Evolutionary conservation across 1,284 basidiomycete genomes (phyloP), one percentile per base, ranked within the genome.

Genomic region (Marasmius oreades): DNA sequence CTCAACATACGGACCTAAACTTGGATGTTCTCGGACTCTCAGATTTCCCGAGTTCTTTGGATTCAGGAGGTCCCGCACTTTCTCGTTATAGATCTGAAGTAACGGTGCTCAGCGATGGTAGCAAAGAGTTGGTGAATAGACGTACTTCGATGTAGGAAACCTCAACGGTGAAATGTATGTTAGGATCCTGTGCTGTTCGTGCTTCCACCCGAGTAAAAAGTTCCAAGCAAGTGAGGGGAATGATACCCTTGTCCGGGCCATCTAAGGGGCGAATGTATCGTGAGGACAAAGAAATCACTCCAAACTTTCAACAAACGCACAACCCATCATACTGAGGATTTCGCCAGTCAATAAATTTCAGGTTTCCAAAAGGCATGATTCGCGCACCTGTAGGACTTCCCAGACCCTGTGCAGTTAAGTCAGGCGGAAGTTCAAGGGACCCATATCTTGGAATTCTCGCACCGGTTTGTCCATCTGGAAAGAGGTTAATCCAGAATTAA

Each of bases 41-140:
- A 99, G 84, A 68, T 98, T 98, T 56, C 94, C 92, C 47, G 92
- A 88, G 75, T 98, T 99, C 80, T 93, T 95, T 8, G 96, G 97
- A 69, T 99, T 99, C 62, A 99, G 80, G 59, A 99, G 79, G 72
- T 99, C 96, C 58, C 95, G 90, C 24, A 98, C 94, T 79, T 98
- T 98, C 77, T 99, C 96, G 69, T 98, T 97, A 76, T 98, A 98
- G 63, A 98, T 98, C 86, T 94, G 68, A 28, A 60, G 10, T 47
- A 31, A 46, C 36, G 43, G 23, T 6, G 39, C 52, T 24, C 57
- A 45, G 47, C 50, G 20, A 59, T 14, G 23, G 57, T 37, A 55
- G 42, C 47, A 43, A 50, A 28, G 20, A 16, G 52, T 31, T 45
- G 20, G 36, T 26, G 44, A 23, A 16, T 18, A 55, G 46, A 45